Base-by-base conservation (phyloP, 108 stramenopile genomes). In the Skeletonema grethae region DNA sequence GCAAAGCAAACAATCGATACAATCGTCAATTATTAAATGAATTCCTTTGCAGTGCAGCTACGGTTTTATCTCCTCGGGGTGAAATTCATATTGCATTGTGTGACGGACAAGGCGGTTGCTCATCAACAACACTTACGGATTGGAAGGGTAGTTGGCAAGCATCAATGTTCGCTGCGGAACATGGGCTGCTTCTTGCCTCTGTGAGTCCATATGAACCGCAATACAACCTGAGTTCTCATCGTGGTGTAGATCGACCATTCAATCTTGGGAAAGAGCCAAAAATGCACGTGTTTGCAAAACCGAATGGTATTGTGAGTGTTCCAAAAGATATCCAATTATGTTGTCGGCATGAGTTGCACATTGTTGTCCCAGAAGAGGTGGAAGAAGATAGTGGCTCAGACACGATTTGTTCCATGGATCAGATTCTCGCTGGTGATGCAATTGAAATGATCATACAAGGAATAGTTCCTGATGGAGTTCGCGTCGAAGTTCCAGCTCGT, bases 71-170 rank as follows among this genome's bases (percentile, higher is more conserved):
- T 24, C 73, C 79, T 9, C 12, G 60, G 39, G 90, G 93, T 12
- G 85, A 91, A 85, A 91, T 94, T 34, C 80, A 85, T 30, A 75
- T 94, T 18, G 87, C 93, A 0, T 62, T 94, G 16, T 86, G 87
- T 63, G 75, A 82, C 57, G 88, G 84, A 32, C 93, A 94, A 67
- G 90, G 93, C 25, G 93, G 93, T 32, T 68, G 69, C 63, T 77
- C 81, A 24, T 76, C 88, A 7, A 73, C 39, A 16, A 64, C 82
- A 5, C 22, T 85, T 20, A 61, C 74, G 46, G 84, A 85, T 66
- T 94, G 90, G 90, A 87, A 73, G 72, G 79, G 72, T 43, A 90
- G 88, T 58, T 94, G 93, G 93, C 79, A 77, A 63, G 86, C 85
- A 12, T 77, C 90, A 3, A 53, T 73, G 58, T 90, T 84, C 75